Conservation (phyloP, 2,329 filamentous ascomycete species). For the Epicoccum sorghinum region DNA sequence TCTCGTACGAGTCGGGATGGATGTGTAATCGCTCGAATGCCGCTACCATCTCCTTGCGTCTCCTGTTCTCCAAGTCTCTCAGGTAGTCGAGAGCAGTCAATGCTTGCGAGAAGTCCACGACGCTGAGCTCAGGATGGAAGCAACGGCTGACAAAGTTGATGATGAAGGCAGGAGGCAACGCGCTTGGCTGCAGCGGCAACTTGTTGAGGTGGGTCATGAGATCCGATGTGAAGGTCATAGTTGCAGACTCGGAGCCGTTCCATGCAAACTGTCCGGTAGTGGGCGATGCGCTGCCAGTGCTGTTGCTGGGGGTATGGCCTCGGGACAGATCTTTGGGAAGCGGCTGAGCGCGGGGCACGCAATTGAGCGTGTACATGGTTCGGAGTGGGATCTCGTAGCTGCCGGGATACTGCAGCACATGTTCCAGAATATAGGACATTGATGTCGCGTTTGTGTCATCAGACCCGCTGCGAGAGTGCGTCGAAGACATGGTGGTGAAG, state of each 20-base stretch:
- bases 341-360: slow-evolving; percentile 57
- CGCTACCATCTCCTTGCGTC: slow-evolving; percentile 62
- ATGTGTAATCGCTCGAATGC: slow-evolving; percentile 62
- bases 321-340: slow-evolving; percentile 38
- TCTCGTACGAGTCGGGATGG: slow-evolving; percentile 53
- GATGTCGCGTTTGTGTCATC: slow-evolving; percentile 41
- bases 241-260: slow-evolving; percentile 44
- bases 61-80: slow-evolving; percentile 65
- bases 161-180: slow-evolving; percentile 67
- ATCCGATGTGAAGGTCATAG: slow-evolving; percentile 57
- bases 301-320: slow-evolving; percentile 45
- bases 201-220: slow-evolving; percentile 64
- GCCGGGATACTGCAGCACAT: slow-evolving; percentile 64
- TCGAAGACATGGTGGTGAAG: slow-evolving; percentile 36
- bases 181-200: slow-evolving; percentile 64
- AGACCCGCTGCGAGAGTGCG: slow-evolving; percentile 48
- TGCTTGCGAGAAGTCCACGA: slow-evolving; percentile 70
- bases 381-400: slow-evolving; percentile 70
- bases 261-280: slow-evolving; percentile 37
- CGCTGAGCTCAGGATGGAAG: slow-evolving; percentile 61
- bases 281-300: slow-evolving; percentile 46
- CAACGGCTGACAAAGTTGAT: slow-evolving; percentile 65
- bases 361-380: slow-evolving; percentile 72
- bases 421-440: slow-evolving; percentile 48
- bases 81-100: slow-evolving; percentile 70